phyloP scores from a whole-genome alignment of 108 stramenopile species.

The Nitzschia sp. region DNA sequence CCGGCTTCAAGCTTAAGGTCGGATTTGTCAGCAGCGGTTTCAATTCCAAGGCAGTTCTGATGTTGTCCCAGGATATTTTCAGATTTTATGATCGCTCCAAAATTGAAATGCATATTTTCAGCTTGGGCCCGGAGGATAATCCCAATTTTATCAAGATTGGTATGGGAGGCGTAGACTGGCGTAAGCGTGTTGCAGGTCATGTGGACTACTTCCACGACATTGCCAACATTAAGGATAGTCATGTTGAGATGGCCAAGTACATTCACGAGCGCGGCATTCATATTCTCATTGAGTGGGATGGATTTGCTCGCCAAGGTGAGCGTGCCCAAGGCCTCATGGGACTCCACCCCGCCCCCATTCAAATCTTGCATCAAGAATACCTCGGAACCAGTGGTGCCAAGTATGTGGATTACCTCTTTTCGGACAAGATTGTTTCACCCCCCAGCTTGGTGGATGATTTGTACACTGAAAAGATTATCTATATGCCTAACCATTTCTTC shows the following conservation, averaged over 20 bases:
- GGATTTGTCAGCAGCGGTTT: constrained; percentile 80
- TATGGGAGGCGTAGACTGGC: constrained; percentile 87
- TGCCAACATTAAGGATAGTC: constrained; percentile 49
- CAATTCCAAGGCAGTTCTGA: constrained; percentile 86
- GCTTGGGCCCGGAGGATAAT: constrained; percentile 66
- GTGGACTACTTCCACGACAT: constrained; percentile 82
- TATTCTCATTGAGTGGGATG: constrained; percentile 86
- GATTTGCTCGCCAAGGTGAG: constrained; percentile 82
- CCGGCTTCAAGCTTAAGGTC: constrained; percentile 45
- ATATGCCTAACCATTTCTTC: constrained; percentile 84
- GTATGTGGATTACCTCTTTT: constrained; percentile 79
- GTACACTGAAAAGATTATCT: constrained; percentile 80
- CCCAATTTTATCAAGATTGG: constrained; percentile 63
- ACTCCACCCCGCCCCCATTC: constrained; percentile 72
- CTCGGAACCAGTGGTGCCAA: constrained; percentile 78
- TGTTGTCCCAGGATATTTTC: constrained; percentile 83
- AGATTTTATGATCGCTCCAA: constrained; percentile 72
- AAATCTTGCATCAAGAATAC: constrained; percentile 85
- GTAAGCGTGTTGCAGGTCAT: constrained; percentile 64
- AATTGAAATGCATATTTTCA: constrained; percentile 83
- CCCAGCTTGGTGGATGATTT: constrained; percentile 42
- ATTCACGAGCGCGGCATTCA: constrained; percentile 72
- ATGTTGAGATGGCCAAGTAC: constrained; percentile 68
- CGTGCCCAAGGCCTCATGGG: constrained; percentile 80
- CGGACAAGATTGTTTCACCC: constrained; percentile 67